phyloP scores from a whole-genome alignment of 2,329 filamentous ascomycete genomes.

The Epicoccum nigrum region DNA sequence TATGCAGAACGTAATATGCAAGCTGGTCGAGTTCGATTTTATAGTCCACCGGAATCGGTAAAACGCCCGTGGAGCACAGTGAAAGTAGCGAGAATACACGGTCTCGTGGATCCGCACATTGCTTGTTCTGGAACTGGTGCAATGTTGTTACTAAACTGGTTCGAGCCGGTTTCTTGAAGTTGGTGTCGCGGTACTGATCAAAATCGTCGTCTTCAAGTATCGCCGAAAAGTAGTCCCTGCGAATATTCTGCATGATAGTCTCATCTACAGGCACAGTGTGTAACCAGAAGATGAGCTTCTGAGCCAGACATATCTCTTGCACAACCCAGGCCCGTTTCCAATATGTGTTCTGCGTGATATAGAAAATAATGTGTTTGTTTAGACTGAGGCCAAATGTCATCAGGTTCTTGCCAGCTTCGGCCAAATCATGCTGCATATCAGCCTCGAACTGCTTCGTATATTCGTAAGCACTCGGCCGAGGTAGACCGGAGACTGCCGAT shows the following conservation, averaged over 20 bases:
- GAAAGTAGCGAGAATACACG: not conserved
- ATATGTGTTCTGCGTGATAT: not conserved
- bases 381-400: no score
- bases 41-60: not conserved
- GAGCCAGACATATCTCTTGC: not conserved
- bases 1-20: not conserved
- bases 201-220: no score
- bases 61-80: not conserved
- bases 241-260: not conserved
- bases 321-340: conserved; percentile 1
- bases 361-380: no score
- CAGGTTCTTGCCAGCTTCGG: no score
- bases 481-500: no score
- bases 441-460: no score
- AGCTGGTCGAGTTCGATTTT: not conserved
- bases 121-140: not conserved
- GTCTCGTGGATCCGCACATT: not conserved
- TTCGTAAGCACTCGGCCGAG: no score
- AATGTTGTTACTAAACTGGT: not conserved
- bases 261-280: not conserved
- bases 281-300: not conserved
- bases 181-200: not conserved
- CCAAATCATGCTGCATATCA: no score
- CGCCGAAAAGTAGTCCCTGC: not conserved
- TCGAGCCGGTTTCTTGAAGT: not conserved